These are phyloP conservation scores for Fusarium phyllophilum DNA, from an alignment of 2,329 filamentous ascomycete species.

Conservation along the genomic window DNA sequence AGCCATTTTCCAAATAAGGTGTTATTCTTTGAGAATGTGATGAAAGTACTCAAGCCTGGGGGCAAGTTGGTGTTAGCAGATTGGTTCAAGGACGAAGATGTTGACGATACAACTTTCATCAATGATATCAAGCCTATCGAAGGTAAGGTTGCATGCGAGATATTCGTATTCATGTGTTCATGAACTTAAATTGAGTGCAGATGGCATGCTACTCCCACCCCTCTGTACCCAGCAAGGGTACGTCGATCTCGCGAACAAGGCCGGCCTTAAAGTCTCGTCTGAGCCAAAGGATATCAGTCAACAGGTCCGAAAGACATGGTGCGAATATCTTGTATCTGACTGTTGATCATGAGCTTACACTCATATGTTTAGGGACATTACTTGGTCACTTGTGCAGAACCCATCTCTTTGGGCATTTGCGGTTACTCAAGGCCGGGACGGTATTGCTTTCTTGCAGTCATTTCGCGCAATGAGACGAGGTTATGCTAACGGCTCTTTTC, in stretches of 20 bases:
- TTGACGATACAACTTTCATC: slow-evolving; percentile 57
- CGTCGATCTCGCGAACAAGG: slow-evolving; percentile 58
- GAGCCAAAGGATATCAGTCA: slow-evolving; percentile 66
- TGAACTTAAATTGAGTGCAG: slow-evolving; percentile 43
- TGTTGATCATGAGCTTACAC: neutral
- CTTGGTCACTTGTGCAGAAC: slow-evolving; percentile 68
- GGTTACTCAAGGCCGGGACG: slow-evolving; percentile 68
- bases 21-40: slow-evolving; percentile 66
- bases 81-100: slow-evolving; percentile 66
- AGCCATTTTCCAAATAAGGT: slow-evolving; percentile 69
- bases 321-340: slow-evolving; percentile 34
- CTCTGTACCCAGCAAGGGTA: slow-evolving; percentile 65
- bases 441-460: slow-evolving; percentile 68
- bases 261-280: slow-evolving; percentile 57
- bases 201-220: slow-evolving; percentile 69
- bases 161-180: neutral
- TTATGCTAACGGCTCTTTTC: slow-evolving; percentile 67
- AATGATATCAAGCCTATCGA: slow-evolving; percentile 69
- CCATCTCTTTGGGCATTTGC: slow-evolving; percentile 70
- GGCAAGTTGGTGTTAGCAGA: slow-evolving; percentile 68
- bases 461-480: slow-evolving; percentile 70
- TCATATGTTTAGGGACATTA: slow-evolving; percentile 63
- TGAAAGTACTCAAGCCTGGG: slow-evolving; percentile 57
- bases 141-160: slow-evolving; percentile 47
- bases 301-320: slow-evolving; percentile 70